Percentiles rank a stretch among this genome's conserved stretches.
phyloP scores from a whole-genome alignment of 2,329 filamentous ascomycete species.

The Alternaria arbusti region DNA sequence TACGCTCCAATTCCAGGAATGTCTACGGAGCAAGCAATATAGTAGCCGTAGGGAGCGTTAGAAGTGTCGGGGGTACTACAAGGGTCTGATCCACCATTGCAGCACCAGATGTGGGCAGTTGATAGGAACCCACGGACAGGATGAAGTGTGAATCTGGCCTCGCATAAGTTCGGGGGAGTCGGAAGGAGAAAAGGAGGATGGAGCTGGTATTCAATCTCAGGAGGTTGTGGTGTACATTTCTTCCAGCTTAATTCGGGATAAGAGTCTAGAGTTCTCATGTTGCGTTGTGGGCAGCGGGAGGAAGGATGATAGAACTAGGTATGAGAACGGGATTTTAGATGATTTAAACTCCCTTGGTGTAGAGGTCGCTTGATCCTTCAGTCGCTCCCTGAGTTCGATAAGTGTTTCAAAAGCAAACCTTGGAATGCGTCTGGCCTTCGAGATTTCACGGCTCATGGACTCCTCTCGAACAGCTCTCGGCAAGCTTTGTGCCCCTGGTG shows the following conservation, averaged over 20 bases:
- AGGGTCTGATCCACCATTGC: not conserved
- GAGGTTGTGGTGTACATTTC: not conserved
- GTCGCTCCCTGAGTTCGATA: not conserved
- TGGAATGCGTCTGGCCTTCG: not conserved
- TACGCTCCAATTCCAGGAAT: not conserved
- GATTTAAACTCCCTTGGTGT: not conserved
- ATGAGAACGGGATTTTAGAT: not conserved
- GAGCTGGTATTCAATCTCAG: not conserved
- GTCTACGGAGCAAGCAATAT: not conserved
- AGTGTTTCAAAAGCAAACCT: not conserved
- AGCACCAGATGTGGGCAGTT: not conserved
- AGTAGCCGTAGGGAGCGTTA: not conserved
- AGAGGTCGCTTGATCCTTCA: not conserved
- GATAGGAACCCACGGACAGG: not conserved
- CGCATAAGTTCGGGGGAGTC: not conserved
- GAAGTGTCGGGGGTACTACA: not conserved
- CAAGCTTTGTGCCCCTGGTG: not conserved
- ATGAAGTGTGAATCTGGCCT: not conserved
- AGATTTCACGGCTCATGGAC: not conserved
- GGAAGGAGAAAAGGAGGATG: not conserved
- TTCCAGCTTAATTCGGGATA: no score
- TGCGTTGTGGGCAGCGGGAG: not conserved
- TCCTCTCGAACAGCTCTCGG: not conserved
- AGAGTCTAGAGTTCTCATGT: not conserved
- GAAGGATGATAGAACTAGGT: not conserved